Evolutionary conservation across 1,284 basidiomycete genomes (phyloP), one percentile per base, ranked within the genome.

Genomic region (Mycosarcoma mackinlayi): DNA sequence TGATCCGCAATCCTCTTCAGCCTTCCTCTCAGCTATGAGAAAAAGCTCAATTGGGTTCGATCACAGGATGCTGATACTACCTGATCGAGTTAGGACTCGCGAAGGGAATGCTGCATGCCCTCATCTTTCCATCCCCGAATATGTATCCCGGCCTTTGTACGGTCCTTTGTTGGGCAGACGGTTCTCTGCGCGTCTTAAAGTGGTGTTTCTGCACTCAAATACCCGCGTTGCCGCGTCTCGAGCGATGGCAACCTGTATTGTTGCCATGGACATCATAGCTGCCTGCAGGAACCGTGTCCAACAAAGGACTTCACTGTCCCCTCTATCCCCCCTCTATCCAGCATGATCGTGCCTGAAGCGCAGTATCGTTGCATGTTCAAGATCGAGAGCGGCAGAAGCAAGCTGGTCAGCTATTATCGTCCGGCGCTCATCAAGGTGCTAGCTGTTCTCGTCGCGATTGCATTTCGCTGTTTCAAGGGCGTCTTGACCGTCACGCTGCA

Each of bases 61-160:
- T 39, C 19, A 34, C 41, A 55, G 63, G 57, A 44, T 48, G 46
- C 39, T 63, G 56, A 71, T 76, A 72, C 56, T 67, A 80, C 78
- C 80, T 81, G 80, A 82, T 73, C 80, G 76, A 80, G 80, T 73
- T 80, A 76, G 79, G 77, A 80, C 80, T 80, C 76, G 80, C 80
- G 80, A 79, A 81, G 80, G 77, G 80, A 82, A 78, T 80, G 67
- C 76, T 81, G 74, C 60, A 53, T 63, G 65, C 55, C 58, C 55
- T 27, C 50, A 33, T 49, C 34, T 49, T 46, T 23, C 35, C 23
- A 30, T 27, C 16, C 33, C 18, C 57, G 39, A 21, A 44, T 23
- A 30, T 58, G 55, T 65, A 52, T 23, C 46, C 30, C 24, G 13
- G 19, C 25, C 42, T 34, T 21, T 59, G 59, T 62, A 49, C 28